Conservation (phyloP, 2,329 filamentous ascomycete species). For the Bipolaris cookei region DNA sequence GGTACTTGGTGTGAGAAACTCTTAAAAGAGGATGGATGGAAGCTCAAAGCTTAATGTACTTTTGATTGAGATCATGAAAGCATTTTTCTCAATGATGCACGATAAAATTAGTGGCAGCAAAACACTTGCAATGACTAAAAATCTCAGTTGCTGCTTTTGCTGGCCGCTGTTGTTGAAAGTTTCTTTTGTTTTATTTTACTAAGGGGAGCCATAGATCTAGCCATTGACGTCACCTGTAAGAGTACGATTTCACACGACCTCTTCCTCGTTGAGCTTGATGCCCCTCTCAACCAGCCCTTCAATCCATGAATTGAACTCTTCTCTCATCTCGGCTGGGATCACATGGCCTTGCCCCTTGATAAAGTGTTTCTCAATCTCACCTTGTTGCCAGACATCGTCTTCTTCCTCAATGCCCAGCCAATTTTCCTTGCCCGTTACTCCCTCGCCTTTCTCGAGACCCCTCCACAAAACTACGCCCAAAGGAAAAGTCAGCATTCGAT, state of each 20-base stretch:
- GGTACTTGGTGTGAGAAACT: conserved; percentile 37
- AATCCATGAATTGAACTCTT: conserved; percentile 71
- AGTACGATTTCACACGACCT: conserved; percentile 11
- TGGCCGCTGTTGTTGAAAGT: no score
- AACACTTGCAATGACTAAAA: no score
- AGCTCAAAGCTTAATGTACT: background rate
- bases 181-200: no score
- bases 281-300: conserved; percentile 63
- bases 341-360: conserved; percentile 79
- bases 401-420: conserved; percentile 44
- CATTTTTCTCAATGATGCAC: no score
- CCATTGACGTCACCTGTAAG: background rate
- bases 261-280: conserved; percentile 53
- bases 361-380: conserved; percentile 61
- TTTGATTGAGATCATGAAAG: no score
- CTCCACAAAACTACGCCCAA: conserved; percentile 74
- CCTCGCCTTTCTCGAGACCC: conserved; percentile 64
- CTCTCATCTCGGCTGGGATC: conserved; percentile 71
- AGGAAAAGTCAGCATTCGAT: conserved; percentile 77
- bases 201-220: no score
- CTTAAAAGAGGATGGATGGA: background rate
- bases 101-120: no score
- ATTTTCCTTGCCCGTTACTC: conserved; percentile 42
- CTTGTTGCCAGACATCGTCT: conserved; percentile 47
- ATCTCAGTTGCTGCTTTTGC: no score